These are phyloP conservation scores for Corynascus novoguineensis DNA, from an alignment of 495 filamentous ascomycete genomes.

Conservation along the genomic window DNA sequence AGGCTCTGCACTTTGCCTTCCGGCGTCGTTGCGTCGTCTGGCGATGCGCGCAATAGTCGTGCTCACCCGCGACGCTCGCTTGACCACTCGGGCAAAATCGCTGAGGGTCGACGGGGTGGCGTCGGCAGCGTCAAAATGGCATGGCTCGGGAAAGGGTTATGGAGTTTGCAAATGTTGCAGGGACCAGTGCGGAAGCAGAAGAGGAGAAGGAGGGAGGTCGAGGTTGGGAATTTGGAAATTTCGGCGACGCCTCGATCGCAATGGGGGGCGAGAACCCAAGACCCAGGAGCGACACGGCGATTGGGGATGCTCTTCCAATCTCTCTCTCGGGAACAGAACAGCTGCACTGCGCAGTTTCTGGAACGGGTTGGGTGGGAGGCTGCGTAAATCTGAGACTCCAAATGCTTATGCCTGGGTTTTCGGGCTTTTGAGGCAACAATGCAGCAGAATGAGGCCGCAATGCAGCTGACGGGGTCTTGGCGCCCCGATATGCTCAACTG, in stretches of 20 bases:
- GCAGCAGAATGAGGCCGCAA: constrained; percentile 27
- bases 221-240: constrained; percentile 37
- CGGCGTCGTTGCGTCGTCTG: constrained; percentile 14
- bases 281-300: constrained; percentile 29
- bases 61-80: constrained; percentile 24
- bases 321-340: constrained; percentile 15
- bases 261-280: constrained; percentile 30
- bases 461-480: constrained; percentile 26
- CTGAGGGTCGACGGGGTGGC: constrained; percentile 30
- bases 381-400: constrained; percentile 33
- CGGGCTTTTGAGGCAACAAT: constrained; percentile 27
- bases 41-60: constrained; percentile 24
- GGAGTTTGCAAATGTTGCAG: constrained; percentile 20
- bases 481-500: constrained; percentile 12
- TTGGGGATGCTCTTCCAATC: constrained; percentile 31
- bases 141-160: constrained; percentile 28
- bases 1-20: constrained; percentile 14
- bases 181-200: constrained; percentile 27
- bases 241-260: constrained; percentile 34
- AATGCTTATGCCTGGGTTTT: constrained; percentile 17
- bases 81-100: constrained; percentile 30
- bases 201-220: constrained; percentile 22
- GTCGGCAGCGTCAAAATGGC: constrained; percentile 32
- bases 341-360: constrained; percentile 27
- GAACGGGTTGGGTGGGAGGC: constrained; percentile 19